Evolutionary conservation across 192 early-diverging fungal genomes (phyloP), one percentile per base, ranked within the genome.

Genomic region (Spizellomyces punctatus): DNA sequence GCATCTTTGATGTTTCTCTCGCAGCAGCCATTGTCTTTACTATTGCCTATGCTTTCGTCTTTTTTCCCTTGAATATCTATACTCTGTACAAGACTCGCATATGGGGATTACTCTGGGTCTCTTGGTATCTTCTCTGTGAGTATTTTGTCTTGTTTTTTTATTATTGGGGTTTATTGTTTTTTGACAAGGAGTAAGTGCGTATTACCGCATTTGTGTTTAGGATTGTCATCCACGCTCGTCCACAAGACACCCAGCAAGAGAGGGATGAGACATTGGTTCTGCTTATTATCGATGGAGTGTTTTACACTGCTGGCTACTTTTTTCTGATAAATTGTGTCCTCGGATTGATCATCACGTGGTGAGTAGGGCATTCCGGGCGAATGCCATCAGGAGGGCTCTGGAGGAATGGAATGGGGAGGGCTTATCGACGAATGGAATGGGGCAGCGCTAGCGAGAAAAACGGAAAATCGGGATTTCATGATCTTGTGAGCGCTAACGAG

Each of bases 301-400:
- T 68, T 43, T 68, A 57, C 66, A 43, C 54, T 42, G 66, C 66
- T 6, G 66, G 66, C 10, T 68, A 68, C 55, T 68, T 68, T 44
- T 58, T 68, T 43, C 50, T 68, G 10, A 45, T 57, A 6, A 68
- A 68, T 57, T 22, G 22, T 57, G 55, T 58, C 14, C 66, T 68
- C 22, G 21, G 52, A n/a, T 45, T 55, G 0, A 17, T 56, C 22
- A 10, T 50, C 64, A 46, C 47, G 48, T 66, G 36, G 43, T 12
- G 48, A 36, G 27, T 36, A n/a, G n/a, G n/a, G n/a, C n/a, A n/a
- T n/a, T n/a, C n/a, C n/a, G n/a, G n/a, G n/a, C n/a, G n/a, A n/a
- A n/a, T n/a, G n/a, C n/a, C n/a, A n/a, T n/a, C n/a, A n/a, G n/a
- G n/a, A n/a, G n/a, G n/a, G n/a, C n/a, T n/a, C n/a, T n/a, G n/a